Base-by-base conservation (phyloP, 176 grass and related monocot genomes). In the Dactylis glomerata region DNA sequence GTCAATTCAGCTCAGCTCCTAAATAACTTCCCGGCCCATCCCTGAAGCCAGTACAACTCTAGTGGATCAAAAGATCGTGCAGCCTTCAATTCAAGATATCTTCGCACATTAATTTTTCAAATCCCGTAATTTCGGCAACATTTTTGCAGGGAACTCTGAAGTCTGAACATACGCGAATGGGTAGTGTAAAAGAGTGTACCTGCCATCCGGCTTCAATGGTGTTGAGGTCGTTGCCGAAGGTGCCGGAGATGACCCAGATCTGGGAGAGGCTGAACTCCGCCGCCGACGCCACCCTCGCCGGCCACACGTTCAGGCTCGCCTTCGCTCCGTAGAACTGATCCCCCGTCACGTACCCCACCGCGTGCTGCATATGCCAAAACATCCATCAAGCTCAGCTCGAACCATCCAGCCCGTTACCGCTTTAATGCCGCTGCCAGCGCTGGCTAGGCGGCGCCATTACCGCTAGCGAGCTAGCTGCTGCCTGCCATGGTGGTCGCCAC, bases 191-290 rank as follows among this genome's bases (percentile, higher is more conserved):
- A 61, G 14, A 5, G 37, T 4, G 2, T 64, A 98, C 96, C 96
- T 98, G 96, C 96, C 96, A 98, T 11, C 96, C 96, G 10, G 96
- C 96, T 86, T 98, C 96, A 46, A 98, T 94, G 85, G 96, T 98
- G 89, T 98, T 98, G 87, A 98, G 96, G 90, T 98, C 96, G 47
- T 93, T 92, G 86, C 96, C 96, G 82, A 98, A 98, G 77, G 93
- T 89, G 86, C 96, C 96, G 27, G 96, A 94, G 80, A 98, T 98
- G 82, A 98, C 88, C 96, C 96, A 98, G 47, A 98, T 90, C 84
- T 98, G 96, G 14, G 96, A 98, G 76, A 98, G 91, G 81, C 96
- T 98, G 84, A 98, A 98, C 81, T 98, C 96, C 15, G 91, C 87
- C 27, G 93, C 73, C 82, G 84, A 81, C 37, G 77, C 78, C 69